These are phyloP conservation scores for Schwanniomyces pseudopolymorphus DNA, from an alignment of 805 yeast species.

Conservation along the genomic window DNA sequence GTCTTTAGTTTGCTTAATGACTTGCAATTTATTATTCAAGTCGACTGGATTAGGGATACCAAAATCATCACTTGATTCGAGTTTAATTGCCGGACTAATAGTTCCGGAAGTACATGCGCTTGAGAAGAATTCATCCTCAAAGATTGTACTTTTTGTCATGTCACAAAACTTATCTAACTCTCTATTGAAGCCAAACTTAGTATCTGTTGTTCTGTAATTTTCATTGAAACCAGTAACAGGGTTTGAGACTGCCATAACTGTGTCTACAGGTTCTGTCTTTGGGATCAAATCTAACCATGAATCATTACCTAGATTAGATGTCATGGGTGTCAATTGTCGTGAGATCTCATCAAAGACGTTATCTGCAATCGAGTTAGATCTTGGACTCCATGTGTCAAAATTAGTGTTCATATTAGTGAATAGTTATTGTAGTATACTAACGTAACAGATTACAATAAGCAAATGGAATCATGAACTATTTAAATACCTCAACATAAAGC, in stretches of 20 bases:
- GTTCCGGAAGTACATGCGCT: conserved; percentile 11
- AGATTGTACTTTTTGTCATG: conserved; percentile 10
- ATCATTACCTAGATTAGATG: neutral
- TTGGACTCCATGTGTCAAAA: neutral
- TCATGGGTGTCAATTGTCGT: conserved; percentile 9
- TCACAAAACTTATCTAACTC: neutral
- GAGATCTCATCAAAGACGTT: conserved; percentile 2
- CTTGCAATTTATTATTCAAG: conserved; percentile 13
- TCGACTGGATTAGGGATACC: conserved; percentile 6
- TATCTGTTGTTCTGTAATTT: neutral
- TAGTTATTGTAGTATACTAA: neutral
- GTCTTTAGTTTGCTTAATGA: conserved; percentile 10
- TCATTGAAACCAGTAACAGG: neutral
- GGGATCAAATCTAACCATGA: neutral
- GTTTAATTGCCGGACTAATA: neutral
- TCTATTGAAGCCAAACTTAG: neutral
- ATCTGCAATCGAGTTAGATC: neutral
- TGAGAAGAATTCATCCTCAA: conserved; percentile 7
- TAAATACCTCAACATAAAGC: neutral
- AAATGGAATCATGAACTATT: neutral
- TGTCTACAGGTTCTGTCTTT: neutral
- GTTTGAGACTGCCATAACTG: no score
- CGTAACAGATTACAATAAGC: neutral
- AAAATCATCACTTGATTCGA: conserved; percentile 3
- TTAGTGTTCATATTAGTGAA: neutral